Base-by-base conservation (phyloP, 805 yeast species). In the Wickerhamiella kurtzmanii region DNA sequence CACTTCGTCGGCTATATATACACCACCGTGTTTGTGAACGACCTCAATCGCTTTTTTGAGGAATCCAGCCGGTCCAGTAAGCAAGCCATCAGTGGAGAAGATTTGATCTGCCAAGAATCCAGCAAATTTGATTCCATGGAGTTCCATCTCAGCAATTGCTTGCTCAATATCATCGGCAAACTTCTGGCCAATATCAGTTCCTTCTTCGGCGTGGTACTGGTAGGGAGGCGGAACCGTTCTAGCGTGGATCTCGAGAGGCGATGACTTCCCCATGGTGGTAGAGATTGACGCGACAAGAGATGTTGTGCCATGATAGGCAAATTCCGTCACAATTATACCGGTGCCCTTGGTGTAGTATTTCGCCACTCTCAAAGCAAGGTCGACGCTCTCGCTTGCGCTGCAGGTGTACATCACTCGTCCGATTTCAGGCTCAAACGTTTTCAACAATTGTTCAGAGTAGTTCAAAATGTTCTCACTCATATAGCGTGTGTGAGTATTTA, bases 401-500 rank as follows among this genome's bases (percentile, higher is more conserved):
- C 51, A 48, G 9, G 51, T 44, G 20, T 19, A 48, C 51, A 48
- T 48, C 20, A 44, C 49, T 11, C 43, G 41, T 3, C 35, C 25
- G 22, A 43, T n/a, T 3, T 16, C 41, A 3, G 43, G 41, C 38
- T 46, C 51, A 19, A 48, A 48, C 6, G 51, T 48, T 4, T 16
- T 9, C 17, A 48, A 39, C 19, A 48, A 40, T 38, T 46, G 40
- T 43, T 43, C 44, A 11, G 45, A 19, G 36, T 45, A 48, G 28
- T 41, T 22, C 36, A 48, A 21, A 16, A 48, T 48, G 13, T 37
- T 43, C 42, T 43, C 47, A 21, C 47, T 45, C 18, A 48, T 36
- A 40, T 48, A 48, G 15, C 51, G 48, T 20, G 51, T 48, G 49
- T 48, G 51, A 15, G 51, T 48, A 44, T 48, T 48, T 4, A 48